Percentiles rank a stretch among this genome's conserved stretches.
Evolutionary conservation across 176 grass and related monocot genomes (phyloP).

Genomic region (Musa itinerans): DNA sequence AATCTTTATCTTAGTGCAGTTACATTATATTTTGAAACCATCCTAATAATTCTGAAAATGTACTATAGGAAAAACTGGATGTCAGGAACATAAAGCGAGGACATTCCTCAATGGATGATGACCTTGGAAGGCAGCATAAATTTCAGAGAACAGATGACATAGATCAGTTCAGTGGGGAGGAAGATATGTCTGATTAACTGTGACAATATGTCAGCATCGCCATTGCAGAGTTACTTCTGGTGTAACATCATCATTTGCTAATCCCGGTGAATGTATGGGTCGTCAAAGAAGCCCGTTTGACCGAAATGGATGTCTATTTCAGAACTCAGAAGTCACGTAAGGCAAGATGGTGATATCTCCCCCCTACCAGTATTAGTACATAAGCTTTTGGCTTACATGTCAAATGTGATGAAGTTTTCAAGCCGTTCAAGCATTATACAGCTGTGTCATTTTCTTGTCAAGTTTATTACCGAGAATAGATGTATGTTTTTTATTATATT

Average conservation of each 20-base stretch:
- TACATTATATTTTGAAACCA: background rate
- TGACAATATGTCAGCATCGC: background rate
- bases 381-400: background rate
- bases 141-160: background rate
- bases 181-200: constrained; percentile 1
- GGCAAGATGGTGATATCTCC: background rate
- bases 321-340: background rate
- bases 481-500: constrained; percentile 3
- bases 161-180: background rate
- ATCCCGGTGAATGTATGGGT: background rate
- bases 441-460: background rate
- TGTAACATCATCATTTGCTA: background rate
- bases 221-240: background rate
- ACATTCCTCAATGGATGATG: background rate
- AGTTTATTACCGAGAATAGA: background rate
- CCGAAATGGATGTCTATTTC: background rate
- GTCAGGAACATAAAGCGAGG: background rate
- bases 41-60: background rate
- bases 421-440: background rate
- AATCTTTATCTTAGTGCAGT: background rate
- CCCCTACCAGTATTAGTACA: background rate
- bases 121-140: background rate
- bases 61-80: background rate
- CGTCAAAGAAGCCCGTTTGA: background rate
- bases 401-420: background rate